Evolutionary conservation across 495 filamentous ascomycete species (phyloP).

Genomic region (Lophiotrema nucula): DNA sequence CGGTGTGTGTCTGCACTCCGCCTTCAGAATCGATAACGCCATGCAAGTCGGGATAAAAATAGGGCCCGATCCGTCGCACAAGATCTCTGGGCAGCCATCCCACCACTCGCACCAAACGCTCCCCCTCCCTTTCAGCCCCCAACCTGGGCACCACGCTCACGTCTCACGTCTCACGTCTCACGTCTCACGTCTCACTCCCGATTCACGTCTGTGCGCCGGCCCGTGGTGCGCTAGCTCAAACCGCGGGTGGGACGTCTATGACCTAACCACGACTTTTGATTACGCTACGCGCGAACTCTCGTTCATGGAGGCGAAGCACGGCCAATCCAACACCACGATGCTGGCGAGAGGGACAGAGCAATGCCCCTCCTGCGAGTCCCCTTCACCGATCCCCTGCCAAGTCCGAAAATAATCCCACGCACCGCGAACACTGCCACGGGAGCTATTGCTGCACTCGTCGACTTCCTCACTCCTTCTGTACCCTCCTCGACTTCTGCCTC

Average conservation of each 20-base stretch:
- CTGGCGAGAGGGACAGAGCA: not conserved
- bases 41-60: conserved; percentile 8
- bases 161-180: not conserved
- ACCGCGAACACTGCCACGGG: conserved; percentile 66
- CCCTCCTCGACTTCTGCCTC: not conserved
- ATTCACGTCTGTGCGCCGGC: not conserved
- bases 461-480: conserved; percentile 57
- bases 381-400: conserved; percentile 80
- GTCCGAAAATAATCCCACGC: conserved; percentile 69
- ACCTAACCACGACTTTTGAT: not conserved
- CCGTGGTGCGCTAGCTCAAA: not conserved
- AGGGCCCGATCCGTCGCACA: not conserved
- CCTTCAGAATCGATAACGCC: conserved; percentile 3
- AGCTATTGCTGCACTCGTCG: conserved; percentile 70
- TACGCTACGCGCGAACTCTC: not conserved
- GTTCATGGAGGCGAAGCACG: not conserved
- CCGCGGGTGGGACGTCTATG: not conserved
- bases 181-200: not conserved
- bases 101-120: no score
- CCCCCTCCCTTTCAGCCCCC: not conserved
- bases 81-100: conserved; percentile 5
- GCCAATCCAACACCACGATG: not conserved
- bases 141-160: not conserved
- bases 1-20: no score
- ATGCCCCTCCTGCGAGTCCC: conserved; percentile 76